phyloP scores from a whole-genome alignment of 2,329 filamentous ascomycete genomes.

The Malbranchea zuffiana region DNA sequence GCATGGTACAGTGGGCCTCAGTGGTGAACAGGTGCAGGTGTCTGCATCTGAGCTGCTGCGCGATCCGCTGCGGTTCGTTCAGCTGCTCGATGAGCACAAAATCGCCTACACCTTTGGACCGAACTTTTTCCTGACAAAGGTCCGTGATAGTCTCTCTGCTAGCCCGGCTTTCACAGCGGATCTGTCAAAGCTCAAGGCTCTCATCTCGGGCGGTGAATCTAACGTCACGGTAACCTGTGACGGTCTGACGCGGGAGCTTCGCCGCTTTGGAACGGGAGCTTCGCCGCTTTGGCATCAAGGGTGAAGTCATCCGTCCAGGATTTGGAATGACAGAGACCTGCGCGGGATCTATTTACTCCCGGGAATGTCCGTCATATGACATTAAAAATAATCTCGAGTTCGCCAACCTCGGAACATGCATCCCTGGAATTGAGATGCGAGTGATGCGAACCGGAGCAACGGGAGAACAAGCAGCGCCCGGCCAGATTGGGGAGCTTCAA shows the following conservation, averaged over 20 bases:
- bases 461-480: constrained; percentile 16
- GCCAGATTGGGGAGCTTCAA: constrained; percentile 24
- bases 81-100: constrained; percentile 32
- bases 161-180: constrained; percentile 12
- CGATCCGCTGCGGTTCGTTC: constrained; percentile 31
- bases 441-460: constrained; percentile 7
- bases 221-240: constrained; percentile 33
- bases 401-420: constrained; percentile 29
- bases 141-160: not conserved
- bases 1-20: no score
- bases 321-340: constrained; percentile 47
- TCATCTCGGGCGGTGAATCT: constrained; percentile 37
- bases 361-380: constrained; percentile 34
- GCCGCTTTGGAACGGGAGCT: no score
- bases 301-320: constrained; percentile 31
- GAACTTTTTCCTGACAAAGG: constrained; percentile 22
- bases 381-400: constrained; percentile 20
- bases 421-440: constrained; percentile 21
- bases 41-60: constrained; percentile 18
- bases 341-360: constrained; percentile 39
- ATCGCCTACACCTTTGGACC: constrained; percentile 31
- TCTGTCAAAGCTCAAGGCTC: constrained; percentile 20
- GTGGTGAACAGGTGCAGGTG: constrained; percentile 20
- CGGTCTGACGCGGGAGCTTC: constrained; percentile 12
- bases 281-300: constrained; percentile 22